Evolutionary conservation across 2,329 filamentous ascomycete species (phyloP), one percentile per base, ranked within the genome.

Genomic region (Didymosphaeria variabile): DNA sequence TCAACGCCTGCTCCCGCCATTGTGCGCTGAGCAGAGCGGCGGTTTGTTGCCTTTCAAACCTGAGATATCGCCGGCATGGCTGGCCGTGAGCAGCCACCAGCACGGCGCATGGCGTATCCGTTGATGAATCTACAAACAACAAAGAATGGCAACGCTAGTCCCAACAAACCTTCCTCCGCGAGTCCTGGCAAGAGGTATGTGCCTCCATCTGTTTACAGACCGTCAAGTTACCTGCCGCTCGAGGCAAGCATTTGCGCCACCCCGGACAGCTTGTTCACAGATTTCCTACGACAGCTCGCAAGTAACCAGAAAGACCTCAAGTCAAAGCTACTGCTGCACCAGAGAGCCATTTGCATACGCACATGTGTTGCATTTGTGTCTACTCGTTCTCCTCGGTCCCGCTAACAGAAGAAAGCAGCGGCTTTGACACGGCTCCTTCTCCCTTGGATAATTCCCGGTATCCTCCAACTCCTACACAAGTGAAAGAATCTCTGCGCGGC

Each of bases 1-100:
- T 15, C 47, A n/a, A 12, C 49, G 49, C 49, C 32, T 52, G 49
- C 49, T 52, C 32, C 32, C 49, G 32, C 49, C 19, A 23, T 52
- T 15, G 49, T 34, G 29, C 47, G 49, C 32, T 52, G 31, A 23
- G 19, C 49, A 15, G 8, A 23, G 49, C 49, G 49, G 19, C 32
- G 17, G 17, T 31, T 29, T 36, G 47, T 19, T 51, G 23, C 34
- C 12, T 12, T 23, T 23, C n/a, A 52, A 5, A 12, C 26, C 19
- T 17, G 49, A 29, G 17, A 13, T 26, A 8, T 38, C 6, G 9
- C 32, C 32, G 19, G 10, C 49, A 52, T 51, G 49, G 32, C 31
- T 36, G 17, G 31, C 5, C 31, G n/a, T 23, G 42, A 23, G 40
- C 36, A 40, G 5, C 34, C 34, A 12, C 21, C 29, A n/a, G 13